A percentile compares a stretch with the other conserved stretches of the same genome.
These are phyloP conservation scores for Pyropia haitanensis DNA, from an alignment of 23 red algal species.

Conservation along the genomic window DNA sequence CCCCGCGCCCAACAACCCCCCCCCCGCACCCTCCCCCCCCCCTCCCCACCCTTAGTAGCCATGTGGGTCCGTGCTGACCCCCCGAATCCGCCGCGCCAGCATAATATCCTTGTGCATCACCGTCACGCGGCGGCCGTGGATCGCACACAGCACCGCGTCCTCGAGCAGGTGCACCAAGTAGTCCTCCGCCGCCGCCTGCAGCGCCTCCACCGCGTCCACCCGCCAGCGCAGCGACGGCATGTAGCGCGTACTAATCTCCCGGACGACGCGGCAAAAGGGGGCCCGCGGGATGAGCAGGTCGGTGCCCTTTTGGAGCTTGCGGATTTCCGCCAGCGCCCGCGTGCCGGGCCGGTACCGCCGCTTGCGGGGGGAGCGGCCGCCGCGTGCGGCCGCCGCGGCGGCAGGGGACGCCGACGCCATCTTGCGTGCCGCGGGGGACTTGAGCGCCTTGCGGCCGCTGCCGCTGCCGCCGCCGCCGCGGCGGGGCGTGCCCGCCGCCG, in stretches of 20 bases:
- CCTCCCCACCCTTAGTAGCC: not conserved
- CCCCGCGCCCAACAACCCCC: no score
- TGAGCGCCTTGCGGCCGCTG: no score
- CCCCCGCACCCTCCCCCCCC: no score
- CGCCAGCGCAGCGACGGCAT: constrained; percentile 45
- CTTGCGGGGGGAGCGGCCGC: no score
- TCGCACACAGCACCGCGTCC: constrained; percentile 90
- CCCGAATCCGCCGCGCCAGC: constrained; percentile 86
- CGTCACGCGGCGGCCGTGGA: constrained; percentile 79
- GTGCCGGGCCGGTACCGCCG: constrained; percentile 74
- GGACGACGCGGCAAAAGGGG: constrained; percentile 88
- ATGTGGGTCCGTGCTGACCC: constrained; percentile 70
- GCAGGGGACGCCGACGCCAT: no score
- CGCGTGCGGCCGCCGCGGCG: no score
- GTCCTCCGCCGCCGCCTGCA: constrained; percentile 73
- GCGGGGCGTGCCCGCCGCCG: no score
- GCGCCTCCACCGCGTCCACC: constrained; percentile 79
- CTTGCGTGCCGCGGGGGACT: no score
- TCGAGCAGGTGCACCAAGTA: constrained; percentile 84
- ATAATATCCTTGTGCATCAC: constrained; percentile 91
- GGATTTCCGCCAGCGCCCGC: constrained; percentile 93
- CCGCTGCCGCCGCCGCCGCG: no score
- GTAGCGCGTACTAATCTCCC: constrained; percentile 48
- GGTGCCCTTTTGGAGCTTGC: constrained; percentile 83
- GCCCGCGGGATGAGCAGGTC: constrained; percentile 76